Percentiles rank a stretch among this genome's conserved stretches.
phyloP scores from a whole-genome alignment of 345 rosid species.

The Diplotaxis tenuifolia region DNA sequence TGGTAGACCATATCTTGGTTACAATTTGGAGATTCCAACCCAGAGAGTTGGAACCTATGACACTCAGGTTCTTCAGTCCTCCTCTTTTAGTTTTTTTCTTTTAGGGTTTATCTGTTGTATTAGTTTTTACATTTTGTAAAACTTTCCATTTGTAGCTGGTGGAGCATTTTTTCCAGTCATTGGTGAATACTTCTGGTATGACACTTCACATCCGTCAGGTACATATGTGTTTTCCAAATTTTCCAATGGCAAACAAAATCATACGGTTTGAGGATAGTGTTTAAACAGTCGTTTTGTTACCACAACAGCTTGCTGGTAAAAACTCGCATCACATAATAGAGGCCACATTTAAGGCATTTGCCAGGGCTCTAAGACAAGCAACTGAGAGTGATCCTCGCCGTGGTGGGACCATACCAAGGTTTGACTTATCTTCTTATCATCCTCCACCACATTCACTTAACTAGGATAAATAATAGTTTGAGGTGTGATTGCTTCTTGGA shows the following conservation, averaged over 20 bases:
- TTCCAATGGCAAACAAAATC: too few relatives aligned
- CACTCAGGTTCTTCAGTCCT: slow-evolving; percentile 59
- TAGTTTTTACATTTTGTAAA: background rate
- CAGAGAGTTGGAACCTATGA: slow-evolving; percentile 85
- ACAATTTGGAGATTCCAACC: slow-evolving; percentile 76
- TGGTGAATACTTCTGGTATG: slow-evolving; percentile 95
- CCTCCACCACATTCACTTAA: background rate
- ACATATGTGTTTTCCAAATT: background rate
- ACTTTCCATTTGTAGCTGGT: slow-evolving; percentile 54
- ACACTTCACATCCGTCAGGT: slow-evolving; percentile 96
- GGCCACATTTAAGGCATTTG: slow-evolving; percentile 97
- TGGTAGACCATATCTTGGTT: slow-evolving; percentile 77
- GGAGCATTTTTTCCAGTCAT: slow-evolving; percentile 94
- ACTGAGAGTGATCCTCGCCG: slow-evolving; percentile 79
- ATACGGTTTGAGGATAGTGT: background rate
- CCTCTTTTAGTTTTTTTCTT: slow-evolving; percentile 16
- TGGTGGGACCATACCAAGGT: slow-evolving; percentile 85
- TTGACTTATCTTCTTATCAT: slow-evolving; percentile 13
- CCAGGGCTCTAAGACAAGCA: slow-evolving; percentile 94
- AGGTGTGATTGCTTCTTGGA: background rate
- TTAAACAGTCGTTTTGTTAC: background rate
- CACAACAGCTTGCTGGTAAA: slow-evolving; percentile 78
- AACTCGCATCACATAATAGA: slow-evolving; percentile 93
- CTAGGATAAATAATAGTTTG: too few relatives aligned
- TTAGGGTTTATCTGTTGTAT: background rate